Percentiles rank a stretch among this genome's conserved stretches.
phyloP scores from a whole-genome alignment of 2,329 filamentous ascomycete genomes.

The Periconia macrospinosa region DNA sequence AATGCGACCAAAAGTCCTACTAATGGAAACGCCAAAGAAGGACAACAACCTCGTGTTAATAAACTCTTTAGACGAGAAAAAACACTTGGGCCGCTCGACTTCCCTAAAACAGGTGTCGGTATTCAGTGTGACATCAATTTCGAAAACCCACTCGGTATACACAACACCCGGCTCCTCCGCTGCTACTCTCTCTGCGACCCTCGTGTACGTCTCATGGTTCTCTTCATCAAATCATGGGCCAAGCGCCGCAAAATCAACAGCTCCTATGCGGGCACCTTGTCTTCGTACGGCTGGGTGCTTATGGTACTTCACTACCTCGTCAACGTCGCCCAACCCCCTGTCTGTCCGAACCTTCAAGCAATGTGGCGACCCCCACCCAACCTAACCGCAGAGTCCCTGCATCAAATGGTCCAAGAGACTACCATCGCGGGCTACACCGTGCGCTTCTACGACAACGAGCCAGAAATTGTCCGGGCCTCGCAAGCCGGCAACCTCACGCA shows the following conservation, averaged over 20 bases:
- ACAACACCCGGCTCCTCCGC: constrained; percentile 80
- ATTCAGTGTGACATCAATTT: constrained; percentile 94
- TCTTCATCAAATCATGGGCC: constrained; percentile 91
- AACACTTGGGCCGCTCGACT: constrained; percentile 64
- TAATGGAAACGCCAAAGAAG: constrained; percentile 14
- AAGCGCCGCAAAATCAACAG: constrained; percentile 84
- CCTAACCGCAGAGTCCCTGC: constrained; percentile 17
- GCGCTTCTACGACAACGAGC: constrained; percentile 76
- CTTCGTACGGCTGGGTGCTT: constrained; percentile 86
- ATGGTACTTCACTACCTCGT: constrained; percentile 92
- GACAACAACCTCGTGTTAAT: constrained; percentile 23
- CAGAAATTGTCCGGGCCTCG: constrained; percentile 66
- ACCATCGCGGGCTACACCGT: constrained; percentile 69
- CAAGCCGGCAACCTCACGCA: constrained; percentile 61
- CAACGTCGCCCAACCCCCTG: constrained; percentile 77
- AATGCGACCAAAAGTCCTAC: not conserved
- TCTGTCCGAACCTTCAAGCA: constrained; percentile 80
- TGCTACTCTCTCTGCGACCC: constrained; percentile 81
- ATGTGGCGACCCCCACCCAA: constrained; percentile 39
- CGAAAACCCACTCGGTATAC: constrained; percentile 76
- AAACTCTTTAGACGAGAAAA: constrained; percentile 51
- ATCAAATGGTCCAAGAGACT: constrained; percentile 44
- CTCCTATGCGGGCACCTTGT: constrained; percentile 81
- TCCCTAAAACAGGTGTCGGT: constrained; percentile 74
- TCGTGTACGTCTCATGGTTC: constrained; percentile 74